Evolutionary conservation across 768 basidiomycete genomes (phyloP), one percentile per base, ranked within the genome.

Genomic region (Royoungia palumana): DNA sequence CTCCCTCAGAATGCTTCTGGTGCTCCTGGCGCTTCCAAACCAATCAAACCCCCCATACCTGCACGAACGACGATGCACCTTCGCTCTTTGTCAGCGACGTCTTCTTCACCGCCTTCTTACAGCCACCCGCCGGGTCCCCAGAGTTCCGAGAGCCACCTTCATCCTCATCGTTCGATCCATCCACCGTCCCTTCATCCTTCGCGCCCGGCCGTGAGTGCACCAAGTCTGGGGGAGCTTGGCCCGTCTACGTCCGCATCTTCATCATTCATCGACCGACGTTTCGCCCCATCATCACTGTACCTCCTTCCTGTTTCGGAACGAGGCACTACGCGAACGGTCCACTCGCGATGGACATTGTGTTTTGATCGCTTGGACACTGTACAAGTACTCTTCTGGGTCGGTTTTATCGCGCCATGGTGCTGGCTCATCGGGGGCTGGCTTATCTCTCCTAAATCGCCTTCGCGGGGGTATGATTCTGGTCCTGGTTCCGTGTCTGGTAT

Each of bases 341-440:
- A 55, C 16, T 14, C 47, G 11, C 48, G 36, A n/a, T 53, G 62
- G 66, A 19, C 17, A 19, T 12, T 42, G 9, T 51, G 25, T 24
- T 36, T 30, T 1, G 55, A 59, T 20, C 49, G 48, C 6, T n/a
- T 44, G 22, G 61, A 69, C 24, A 56, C 79, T 0, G 72, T 78
- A 3, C 75, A 77, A 58, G 76, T 83, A 63, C 69, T 86, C n/a
- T 89, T 89, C 68, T 88, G 83, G 82, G 48, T 83, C 0, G 87
- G 87, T 4, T 89, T 89, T 57, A 48, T 87, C 40, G 82, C 77
- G 39, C 87, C 87, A 0, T 79, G 84, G 65, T 76, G 87, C 44
- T 89, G 87, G 87, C 74, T 89, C 38, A 72, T 88, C 13, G 87
- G 86, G 0, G 87, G 87, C 5, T 89, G 87, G 87, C 77, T 85